Conservation (phyloP, 75 land plant species). For the Pseudotsuga menziesii region DNA sequence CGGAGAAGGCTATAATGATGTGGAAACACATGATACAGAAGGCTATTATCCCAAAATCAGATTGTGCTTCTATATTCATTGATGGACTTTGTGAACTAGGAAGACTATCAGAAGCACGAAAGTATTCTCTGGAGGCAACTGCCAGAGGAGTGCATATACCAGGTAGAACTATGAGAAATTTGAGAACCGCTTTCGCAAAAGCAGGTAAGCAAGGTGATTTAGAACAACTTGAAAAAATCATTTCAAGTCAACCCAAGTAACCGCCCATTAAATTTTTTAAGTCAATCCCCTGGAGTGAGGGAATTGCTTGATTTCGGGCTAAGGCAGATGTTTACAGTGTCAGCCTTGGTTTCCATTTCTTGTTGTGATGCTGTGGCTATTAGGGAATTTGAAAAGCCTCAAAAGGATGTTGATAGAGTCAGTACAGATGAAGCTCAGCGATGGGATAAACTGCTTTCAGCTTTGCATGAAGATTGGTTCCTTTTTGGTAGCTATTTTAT, state of each 20-base stretch:
- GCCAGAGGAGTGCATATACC: no score
- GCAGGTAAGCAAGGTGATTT: slow-evolving; percentile 18
- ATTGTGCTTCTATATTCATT: no score
- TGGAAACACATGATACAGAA: no score
- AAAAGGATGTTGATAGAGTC: not conserved
- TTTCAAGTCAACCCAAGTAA: not conserved
- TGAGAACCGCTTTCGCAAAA: slow-evolving; percentile 24
- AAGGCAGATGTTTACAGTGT: not conserved
- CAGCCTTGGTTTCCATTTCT: not conserved
- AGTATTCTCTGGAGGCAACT: no score
- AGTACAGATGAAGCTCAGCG: not conserved
- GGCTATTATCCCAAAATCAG: no score
- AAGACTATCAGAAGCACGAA: no score
- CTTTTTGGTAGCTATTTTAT: no score
- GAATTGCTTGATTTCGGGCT: not conserved
- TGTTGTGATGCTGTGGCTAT: not conserved
- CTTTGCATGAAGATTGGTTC: not conserved
- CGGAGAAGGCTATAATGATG: no score
- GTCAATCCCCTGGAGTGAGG: not conserved
- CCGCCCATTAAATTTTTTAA: not conserved
- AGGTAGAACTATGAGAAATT: slow-evolving; percentile 27
- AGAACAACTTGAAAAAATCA: slow-evolving; percentile 23
- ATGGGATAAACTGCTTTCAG: not conserved
- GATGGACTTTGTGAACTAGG: no score
- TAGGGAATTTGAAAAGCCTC: not conserved